Conservation (phyloP, 331 rosid species). For the Quercus tomentella region DNA sequence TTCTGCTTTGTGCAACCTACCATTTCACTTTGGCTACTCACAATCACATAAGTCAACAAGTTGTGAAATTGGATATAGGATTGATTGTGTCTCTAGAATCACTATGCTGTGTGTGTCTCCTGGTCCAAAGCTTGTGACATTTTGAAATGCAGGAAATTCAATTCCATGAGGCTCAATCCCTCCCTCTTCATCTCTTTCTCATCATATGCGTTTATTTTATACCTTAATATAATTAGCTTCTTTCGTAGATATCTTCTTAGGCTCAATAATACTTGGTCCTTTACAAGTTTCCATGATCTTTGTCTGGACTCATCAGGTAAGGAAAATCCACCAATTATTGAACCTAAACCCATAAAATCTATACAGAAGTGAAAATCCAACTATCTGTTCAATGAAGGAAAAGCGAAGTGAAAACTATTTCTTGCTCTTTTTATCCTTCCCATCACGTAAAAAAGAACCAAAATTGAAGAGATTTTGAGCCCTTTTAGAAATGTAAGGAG, state of each 20-base stretch:
- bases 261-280: not conserved
- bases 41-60: accelerated
- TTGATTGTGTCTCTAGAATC: no score
- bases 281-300: conserved; percentile 2
- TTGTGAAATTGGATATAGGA: no score
- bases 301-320: not conserved
- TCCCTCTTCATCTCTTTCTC: not conserved
- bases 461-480: conserved; percentile 62
- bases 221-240: not conserved
- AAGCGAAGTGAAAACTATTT: conserved; percentile 32
- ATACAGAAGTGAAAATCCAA: not conserved
- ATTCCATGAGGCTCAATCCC: conserved; percentile 4
- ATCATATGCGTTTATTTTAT: not conserved
- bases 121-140: conserved; percentile 22
- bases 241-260: not conserved
- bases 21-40: no score
- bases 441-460: conserved; percentile 60
- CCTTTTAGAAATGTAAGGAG: conserved; percentile 71
- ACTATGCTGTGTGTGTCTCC: no score
- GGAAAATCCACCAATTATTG: not conserved
- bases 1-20: no score
- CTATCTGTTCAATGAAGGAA: not conserved
- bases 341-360: not conserved
- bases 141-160: not conserved
- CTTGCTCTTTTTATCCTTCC: conserved; percentile 57